Base-by-base conservation (phyloP, 2,329 filamentous ascomycete species). In the Pseudogymnoascus sp. region DNA sequence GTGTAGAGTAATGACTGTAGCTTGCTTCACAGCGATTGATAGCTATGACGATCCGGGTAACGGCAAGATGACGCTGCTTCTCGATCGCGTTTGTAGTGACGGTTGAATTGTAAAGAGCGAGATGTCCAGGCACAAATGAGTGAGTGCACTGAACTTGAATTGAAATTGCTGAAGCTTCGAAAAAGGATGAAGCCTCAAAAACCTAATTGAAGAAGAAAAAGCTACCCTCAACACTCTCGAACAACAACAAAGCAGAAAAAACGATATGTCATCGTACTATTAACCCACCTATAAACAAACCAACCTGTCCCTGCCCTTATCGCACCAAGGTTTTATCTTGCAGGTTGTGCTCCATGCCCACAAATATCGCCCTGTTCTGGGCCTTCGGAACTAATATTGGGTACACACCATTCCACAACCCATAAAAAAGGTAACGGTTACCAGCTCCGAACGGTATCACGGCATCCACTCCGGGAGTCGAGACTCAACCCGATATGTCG, bases 201-300 rank as follows among this genome's bases (percentile, higher is more conserved):
- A 33, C n/a, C 15, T 6, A 44, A 25, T 17, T 27, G n/a, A 31
- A 51, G n/a, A 29, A 31, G n/a, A 29, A 29, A 31, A 29, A n/a
- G 2, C 6, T 10, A 31, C 29, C 39, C 13, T 42, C 44, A 31
- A 13, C 25, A 51, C 27, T 27, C 5, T 21, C 21, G n/a, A 17
- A 31, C 36, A 39, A n/a, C 2, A 39, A 15, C n/a, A 39, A 7
- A n/a, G 29, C 9, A 33, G 21, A 33, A 55, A 55, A 55, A 55
- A 1, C 48, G 5, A 21, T 55, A 55, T 12, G 27, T 55, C 44
- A 31, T 8, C n/a, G 44, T 55, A 13, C 44, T 55, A 55, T 33
- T 33, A 55, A 55, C 48, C 48, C 48, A 55, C 48, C 27, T 55
- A 33, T 55, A 55, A 55, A 55, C 48, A 55, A 55, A 55, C 48